Evolutionary conservation across 495 filamentous ascomycete species (phyloP), one percentile per base, ranked within the genome.

Genomic region (Aspergillus ellipticus): DNA sequence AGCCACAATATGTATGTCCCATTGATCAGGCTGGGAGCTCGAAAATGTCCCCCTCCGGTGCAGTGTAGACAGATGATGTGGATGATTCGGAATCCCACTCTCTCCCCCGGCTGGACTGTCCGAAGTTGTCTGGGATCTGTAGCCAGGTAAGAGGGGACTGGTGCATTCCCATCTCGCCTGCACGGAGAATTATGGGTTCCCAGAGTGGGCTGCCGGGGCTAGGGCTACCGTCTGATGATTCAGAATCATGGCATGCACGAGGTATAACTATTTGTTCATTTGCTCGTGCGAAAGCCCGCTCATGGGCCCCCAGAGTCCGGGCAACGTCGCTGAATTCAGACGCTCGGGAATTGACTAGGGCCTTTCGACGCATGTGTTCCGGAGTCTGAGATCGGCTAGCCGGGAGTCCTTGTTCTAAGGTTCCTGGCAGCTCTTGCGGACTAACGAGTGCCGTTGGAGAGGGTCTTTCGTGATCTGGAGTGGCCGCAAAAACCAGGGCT

Each of bases 391-490:
- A 69, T 37, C 64, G 53, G 37, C 64, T 69, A 31, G 50, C 48
- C 6, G 60, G 56, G 5, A 63, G 50, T 9, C 64, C 67, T 56
- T 66, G 65, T 19, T 67, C 67, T 20, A 70, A 47, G 4, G 56
- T 72, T 1, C 58, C 61, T 2, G 64, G 64, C 3, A 72, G 62
- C 50, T 72, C 69, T 29, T 64, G 57, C 6, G 56, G 55, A 19
- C 21, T 35, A 8, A 19, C 22, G 17, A 9, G n/a, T 48, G 45
- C 16, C 11, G 3, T 47, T 47, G 43, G 21, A 28, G 21, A 4
- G 1, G 21, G 2, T 11, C 42, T n/a, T 7, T 31, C 9, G 22
- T 43, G 9, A 49, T 42, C 41, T 53, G 42, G 5, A 42, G 55
- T 10, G 31, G 49, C 8, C 20, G 21, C n/a, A 51, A 42, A 17